A percentile compares a stretch with the other conserved stretches of the same genome.
Conservation (phyloP, 2,329 filamentous ascomycete genomes). For the Aspergillus unguis region DNA sequence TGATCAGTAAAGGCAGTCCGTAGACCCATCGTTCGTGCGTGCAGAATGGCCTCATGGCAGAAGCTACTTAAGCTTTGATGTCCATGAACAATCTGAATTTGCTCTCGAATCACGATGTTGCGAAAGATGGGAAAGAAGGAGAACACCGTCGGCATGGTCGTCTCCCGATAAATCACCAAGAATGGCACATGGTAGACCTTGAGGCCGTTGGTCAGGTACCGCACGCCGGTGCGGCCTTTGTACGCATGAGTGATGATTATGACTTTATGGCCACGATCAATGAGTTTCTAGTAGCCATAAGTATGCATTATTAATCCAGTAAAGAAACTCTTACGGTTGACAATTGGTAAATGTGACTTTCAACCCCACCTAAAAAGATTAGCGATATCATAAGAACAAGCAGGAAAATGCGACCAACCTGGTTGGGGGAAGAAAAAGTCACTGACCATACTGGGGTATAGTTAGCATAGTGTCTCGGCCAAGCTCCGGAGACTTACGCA, state of each 20-base stretch:
- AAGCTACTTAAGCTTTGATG: conserved; percentile 90
- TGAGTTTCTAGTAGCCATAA: conserved; percentile 64
- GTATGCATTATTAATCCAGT: neutral
- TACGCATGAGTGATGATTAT: conserved; percentile 97
- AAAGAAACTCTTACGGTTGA: conserved; percentile 57
- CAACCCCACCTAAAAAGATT: conserved; percentile 65
- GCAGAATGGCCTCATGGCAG: conserved; percentile 90
- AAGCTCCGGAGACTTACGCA: conserved; percentile 49
- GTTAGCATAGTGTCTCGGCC: conserved; percentile 25
- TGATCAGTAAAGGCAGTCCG: conserved; percentile 97
- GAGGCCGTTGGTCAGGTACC: conserved; percentile 94
- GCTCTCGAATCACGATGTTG: conserved; percentile 90
- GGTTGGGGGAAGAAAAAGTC: conserved; percentile 99
- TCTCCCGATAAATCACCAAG: conserved; percentile 88
- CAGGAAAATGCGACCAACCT: conserved; percentile 42
- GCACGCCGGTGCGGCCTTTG: conserved; percentile 81
- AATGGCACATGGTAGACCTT: conserved; percentile 99
- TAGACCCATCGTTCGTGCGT: conserved; percentile 92
- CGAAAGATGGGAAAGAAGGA: conserved; percentile 98
- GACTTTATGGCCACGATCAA: conserved; percentile 96
- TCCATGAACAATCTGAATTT: conserved; percentile 97
- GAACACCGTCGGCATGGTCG: conserved; percentile 94
- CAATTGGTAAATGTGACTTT: conserved; percentile 98
- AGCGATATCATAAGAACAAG: conserved; percentile 5
- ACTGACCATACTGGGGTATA: conserved; percentile 72